Base-by-base conservation (phyloP, 2,329 filamentous ascomycete genomes). In the Ceratocystiopsis minuta region DNA sequence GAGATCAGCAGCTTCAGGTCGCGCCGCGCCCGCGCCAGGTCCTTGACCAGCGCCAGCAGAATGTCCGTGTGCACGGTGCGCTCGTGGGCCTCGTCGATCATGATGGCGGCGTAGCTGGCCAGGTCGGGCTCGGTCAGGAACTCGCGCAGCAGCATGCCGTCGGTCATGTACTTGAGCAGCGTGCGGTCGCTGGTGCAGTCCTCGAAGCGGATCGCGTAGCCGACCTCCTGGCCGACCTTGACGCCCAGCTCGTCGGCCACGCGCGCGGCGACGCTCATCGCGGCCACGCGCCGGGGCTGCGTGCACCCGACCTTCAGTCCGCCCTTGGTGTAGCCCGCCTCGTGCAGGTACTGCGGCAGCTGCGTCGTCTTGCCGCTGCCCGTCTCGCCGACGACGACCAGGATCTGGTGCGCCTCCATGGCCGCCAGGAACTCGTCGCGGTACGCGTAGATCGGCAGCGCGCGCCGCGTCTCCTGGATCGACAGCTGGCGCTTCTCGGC, bases 31-130 rank as follows among this genome's bases (percentile, higher is more conserved):
- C 81, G 70, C 0, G 83, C 78, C 46, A 96, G 70, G 61, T 96
- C 88, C 54, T 95, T 95, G 44, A 94, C 69, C 32, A 98, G 61
- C 12, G 83, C 85, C 45, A 94, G 72, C 9, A 95, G 61, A 43
- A 98, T 87, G 58, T 98, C 90, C 0, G 88, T 94, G 41, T 85
- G 77, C 1, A 96, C 71, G 0, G 85, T 94, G 50, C 90, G 71
- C 57, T 98, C 90, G 70, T 98, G 90, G 0, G 90, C 90, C 57
- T 98, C 90, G 55, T 98, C 90, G 43, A 98, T 88, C 79, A 98
- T 95, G 48, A 98, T 62, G 13, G 79, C 83, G 6, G 83, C 82
- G 52, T 96, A 96, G 15, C 75, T 76, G 1, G 75, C 72, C 6
- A 96, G 64, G 50, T 88, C 78, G 0, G 88, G 87, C 53, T 93